Percentiles rank a stretch among this genome's conserved stretches.
Conservation (phyloP, 1,284 basidiomycete species). For the Trichosporon sp. region DNA sequence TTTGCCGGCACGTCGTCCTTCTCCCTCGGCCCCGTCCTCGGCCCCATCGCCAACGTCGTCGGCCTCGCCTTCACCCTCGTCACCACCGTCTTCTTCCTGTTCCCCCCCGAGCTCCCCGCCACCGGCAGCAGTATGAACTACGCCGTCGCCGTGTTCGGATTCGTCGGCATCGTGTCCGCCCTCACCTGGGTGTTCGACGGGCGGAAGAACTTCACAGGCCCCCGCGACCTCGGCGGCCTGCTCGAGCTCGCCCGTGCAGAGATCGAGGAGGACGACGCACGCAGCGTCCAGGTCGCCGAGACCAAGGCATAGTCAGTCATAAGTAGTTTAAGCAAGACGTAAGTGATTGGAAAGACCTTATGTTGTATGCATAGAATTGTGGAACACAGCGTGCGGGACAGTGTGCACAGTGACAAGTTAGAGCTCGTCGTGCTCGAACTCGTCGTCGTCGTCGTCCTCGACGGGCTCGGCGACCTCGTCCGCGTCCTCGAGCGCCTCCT, state of each 20-base stretch:
- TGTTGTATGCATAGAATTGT: not conserved
- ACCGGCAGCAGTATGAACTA: slow-evolving; percentile 51
- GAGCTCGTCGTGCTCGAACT: slow-evolving; percentile 14
- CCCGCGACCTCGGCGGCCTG: slow-evolving; percentile 37
- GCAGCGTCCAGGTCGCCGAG: not conserved
- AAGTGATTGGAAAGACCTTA: not conserved
- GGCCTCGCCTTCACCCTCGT: slow-evolving; percentile 49
- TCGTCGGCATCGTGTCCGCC: slow-evolving; percentile 35
- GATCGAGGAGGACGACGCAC: not conserved
- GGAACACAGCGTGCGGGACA: not conserved
- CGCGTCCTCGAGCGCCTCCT: slow-evolving; percentile 1
- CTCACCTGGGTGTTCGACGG: slow-evolving; percentile 46
- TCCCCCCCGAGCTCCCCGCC: slow-evolving; percentile 51
- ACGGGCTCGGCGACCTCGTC: slow-evolving; percentile 3
- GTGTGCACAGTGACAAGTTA: not conserved
- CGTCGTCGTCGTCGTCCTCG: slow-evolving; percentile 13
- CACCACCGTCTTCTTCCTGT: slow-evolving; percentile 53
- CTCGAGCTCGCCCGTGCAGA: not conserved
- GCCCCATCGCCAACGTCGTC: slow-evolving; percentile 43
- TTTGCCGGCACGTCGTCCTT: slow-evolving; percentile 35
- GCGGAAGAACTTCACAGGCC: slow-evolving; percentile 46
- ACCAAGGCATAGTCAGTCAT: not conserved
- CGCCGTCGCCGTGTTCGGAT: slow-evolving; percentile 40
- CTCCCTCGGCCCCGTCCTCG: slow-evolving; percentile 38
- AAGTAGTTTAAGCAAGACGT: not conserved